Evolutionary conservation across 192 early-diverging fungal species (phyloP).

Genomic region (Coemansia sp.): DNA sequence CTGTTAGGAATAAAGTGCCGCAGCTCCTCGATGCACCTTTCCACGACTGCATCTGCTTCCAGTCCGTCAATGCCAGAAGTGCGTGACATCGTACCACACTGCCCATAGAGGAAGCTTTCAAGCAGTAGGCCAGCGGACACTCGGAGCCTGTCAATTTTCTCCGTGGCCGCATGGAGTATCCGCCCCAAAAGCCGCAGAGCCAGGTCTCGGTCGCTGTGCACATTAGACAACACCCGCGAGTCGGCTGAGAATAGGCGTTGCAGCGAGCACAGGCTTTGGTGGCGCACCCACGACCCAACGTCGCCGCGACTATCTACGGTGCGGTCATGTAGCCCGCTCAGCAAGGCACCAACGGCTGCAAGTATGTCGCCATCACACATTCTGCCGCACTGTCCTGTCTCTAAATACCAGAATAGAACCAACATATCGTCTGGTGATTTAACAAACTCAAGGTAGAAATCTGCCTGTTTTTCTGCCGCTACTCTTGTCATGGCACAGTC

Average conservation of each 20-base stretch:
- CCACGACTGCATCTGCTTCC: constrained; percentile 7
- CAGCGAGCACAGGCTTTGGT: constrained; percentile 65
- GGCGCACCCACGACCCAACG: constrained; percentile 94
- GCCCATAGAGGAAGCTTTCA: constrained; percentile 33
- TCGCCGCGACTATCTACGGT: constrained; percentile 90
- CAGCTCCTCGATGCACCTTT: constrained; percentile 18
- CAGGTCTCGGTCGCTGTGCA: constrained; percentile 32
- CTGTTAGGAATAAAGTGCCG: constrained; percentile 1
- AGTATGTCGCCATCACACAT: constrained; percentile 7
- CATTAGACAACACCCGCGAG: constrained; percentile 3
- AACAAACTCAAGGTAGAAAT: neutral
- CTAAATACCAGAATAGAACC: neutral
- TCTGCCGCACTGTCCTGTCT: neutral
- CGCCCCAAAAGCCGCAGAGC: constrained; percentile 37
- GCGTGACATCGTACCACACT: neutral
- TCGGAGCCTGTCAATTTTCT: constrained; percentile 91
- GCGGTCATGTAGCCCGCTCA: constrained; percentile 80
- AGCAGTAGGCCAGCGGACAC: constrained; percentile 71
- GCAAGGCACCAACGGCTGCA: constrained; percentile 55
- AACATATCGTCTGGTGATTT: neutral
- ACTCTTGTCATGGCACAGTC: neutral
- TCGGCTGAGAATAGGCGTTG: constrained; percentile 46
- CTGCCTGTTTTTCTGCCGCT: neutral
- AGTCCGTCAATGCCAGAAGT: neutral
- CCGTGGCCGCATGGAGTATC: constrained; percentile 77